These are phyloP conservation scores for Sindora glabra DNA, from an alignment of 306 rosid species.

Conservation along the genomic window DNA sequence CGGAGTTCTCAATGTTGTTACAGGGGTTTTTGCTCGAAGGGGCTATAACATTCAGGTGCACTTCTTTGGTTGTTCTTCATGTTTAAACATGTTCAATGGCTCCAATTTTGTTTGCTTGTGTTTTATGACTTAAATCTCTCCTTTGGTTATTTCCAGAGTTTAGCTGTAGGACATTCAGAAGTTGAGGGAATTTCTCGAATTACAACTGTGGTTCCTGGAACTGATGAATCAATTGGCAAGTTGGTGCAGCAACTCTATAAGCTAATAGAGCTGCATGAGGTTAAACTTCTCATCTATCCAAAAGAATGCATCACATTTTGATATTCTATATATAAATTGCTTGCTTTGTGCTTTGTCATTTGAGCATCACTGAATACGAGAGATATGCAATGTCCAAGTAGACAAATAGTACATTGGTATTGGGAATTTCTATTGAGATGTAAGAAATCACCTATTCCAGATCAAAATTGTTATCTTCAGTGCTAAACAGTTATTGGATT, in stretches of 20 bases:
- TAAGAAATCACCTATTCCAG: not conserved
- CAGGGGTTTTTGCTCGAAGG: constrained; percentile 81
- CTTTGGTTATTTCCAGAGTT: constrained; percentile 47
- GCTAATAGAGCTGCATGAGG: constrained; percentile 68
- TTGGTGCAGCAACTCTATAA: constrained; percentile 74
- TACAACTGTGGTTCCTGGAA: constrained; percentile 87
- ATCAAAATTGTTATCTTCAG: not conserved
- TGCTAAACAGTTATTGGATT: not conserved
- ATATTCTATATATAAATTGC: too few species aligned
- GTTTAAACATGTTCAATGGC: not conserved
- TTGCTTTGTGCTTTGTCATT: not conserved
- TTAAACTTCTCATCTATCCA: constrained; percentile 23
- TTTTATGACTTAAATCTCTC: constrained; percentile 7
- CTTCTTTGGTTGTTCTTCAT: not conserved
- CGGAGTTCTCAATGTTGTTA: constrained; percentile 69
- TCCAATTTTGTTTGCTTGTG: not conserved
- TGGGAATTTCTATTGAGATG: not conserved
- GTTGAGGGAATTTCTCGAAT: constrained; percentile 75
- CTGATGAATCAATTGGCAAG: constrained; percentile 70
- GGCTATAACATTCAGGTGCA: constrained; percentile 86
- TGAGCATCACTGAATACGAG: not conserved
- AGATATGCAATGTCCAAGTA: not conserved
- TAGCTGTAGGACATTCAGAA: constrained; percentile 87
- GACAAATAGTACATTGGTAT: too few species aligned
- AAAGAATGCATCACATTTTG: constrained; percentile 3